Base-by-base conservation (phyloP, 2,329 filamentous ascomycete genomes). In the Monosporascus sp. region DNA sequence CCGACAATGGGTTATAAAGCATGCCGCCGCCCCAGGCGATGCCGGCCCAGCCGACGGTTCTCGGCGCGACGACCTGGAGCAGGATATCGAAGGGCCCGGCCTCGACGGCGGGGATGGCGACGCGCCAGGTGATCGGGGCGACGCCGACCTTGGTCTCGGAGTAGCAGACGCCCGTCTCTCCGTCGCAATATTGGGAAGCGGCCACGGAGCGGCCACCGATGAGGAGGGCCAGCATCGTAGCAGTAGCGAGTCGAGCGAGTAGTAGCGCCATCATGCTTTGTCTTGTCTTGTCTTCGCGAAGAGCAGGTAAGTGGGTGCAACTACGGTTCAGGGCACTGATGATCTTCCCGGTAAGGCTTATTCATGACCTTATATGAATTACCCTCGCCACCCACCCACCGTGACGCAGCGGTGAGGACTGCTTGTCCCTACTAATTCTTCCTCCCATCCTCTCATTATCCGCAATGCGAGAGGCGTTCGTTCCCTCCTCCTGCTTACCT, bases 1-100 rank as follows among this genome's bases (percentile, higher is more conserved):
- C 35, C 2, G 59, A 56, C 25, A 65, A 58, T 2, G 63, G 60
- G 48, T 64, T 65, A 38, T 62, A 60, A 14, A 57, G 22, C 63
- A 65, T 65, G 27, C 60, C 58, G 15, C 63, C 63, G 44, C 62
- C 63, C 62, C 61, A 64, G 25, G 61, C 62, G 14, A 65, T 35
- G 4, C 60, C 63, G 1, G 63, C 59, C 63, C 63, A 65, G 17
- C 60, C 63, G 27, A 58, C 60, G 6, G 52, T 38, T 45, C 59
- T 60, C 5, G 63, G 62, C 25, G 63, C 63, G n/a, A 61, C 59
- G 2, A 65, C 48, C 53, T 65, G 63, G 24, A 65, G 51, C 2
- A 65, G 59, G 20, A 64, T 48, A 35, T 65, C 63, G 39, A 65
- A 65, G 15, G 62, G 61, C 0, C 56, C 61, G n/a, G 57, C n/a